Evolutionary conservation across 2,329 filamentous ascomycete genomes (phyloP).

Genomic region (Exophiala bonariae): DNA sequence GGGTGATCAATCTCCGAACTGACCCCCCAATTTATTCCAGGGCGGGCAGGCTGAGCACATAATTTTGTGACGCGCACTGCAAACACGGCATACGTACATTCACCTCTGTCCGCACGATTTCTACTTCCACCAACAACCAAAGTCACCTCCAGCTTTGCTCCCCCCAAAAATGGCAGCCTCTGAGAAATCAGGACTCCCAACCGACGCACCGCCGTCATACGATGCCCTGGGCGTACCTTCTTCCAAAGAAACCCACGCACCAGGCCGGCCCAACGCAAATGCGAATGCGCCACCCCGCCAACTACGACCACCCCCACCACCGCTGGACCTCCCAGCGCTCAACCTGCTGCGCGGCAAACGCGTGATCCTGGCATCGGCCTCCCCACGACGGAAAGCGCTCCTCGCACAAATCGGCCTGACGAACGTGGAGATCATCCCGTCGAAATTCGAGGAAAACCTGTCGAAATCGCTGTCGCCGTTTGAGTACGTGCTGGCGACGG

Average conservation of each 20-base stretch:
- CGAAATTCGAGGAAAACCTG: conserved; percentile 79
- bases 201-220: conserved; percentile 27
- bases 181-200: conserved; percentile 10
- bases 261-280: neutral
- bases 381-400: conserved; percentile 79
- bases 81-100: too few species aligned
- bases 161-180: conserved; percentile 11
- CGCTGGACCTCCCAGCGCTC: conserved; percentile 78
- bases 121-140: too few species aligned
- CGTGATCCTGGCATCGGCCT: conserved; percentile 86
- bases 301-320: conserved; percentile 38
- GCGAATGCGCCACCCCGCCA: conserved; percentile 15
- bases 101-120: too few species aligned
- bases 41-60: too few species aligned
- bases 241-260: conserved; percentile 14
- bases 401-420: conserved; percentile 76
- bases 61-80: too few species aligned
- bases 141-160: too few species aligned
- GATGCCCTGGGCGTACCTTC: conserved; percentile 19
- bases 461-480: conserved; percentile 77
- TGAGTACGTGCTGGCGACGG: conserved; percentile 89
- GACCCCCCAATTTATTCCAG: too few species aligned
- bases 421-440: conserved; percentile 81
- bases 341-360: conserved; percentile 73
- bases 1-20: too few species aligned